phyloP scores from a whole-genome alignment of 177 flowering plant species.

The Vitis hybrid region DNA sequence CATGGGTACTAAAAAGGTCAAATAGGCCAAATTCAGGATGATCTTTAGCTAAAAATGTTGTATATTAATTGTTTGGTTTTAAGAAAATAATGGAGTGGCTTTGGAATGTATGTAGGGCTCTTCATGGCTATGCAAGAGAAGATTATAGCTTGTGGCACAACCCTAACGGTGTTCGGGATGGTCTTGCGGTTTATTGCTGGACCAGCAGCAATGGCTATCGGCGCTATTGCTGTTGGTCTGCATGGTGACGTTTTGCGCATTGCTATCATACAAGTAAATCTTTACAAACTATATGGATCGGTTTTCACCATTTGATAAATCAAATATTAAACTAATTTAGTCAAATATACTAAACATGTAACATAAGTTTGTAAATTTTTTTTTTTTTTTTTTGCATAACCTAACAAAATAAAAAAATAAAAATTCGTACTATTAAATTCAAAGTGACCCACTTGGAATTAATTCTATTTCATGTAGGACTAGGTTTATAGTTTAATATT shows the following conservation, averaged over 20 bases:
- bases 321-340: background rate
- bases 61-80: too few species aligned
- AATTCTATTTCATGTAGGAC: too few species aligned
- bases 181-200: conserved; percentile 30
- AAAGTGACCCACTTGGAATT: too few species aligned
- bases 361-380: background rate
- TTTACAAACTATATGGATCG: too few species aligned
- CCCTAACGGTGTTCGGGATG: conserved; percentile 23
- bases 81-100: conserved; percentile 31
- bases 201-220: conserved; percentile 26
- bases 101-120: conserved; percentile 22
- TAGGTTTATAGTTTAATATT: too few species aligned
- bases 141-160: conserved; percentile 28
- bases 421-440: too few species aligned
- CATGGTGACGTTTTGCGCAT: conserved; percentile 23
- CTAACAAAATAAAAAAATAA: too few species aligned
- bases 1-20: conserved; percentile 13
- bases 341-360: background rate
- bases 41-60: conserved; percentile 22
- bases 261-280: conserved; percentile 34
- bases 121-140: conserved; percentile 41
- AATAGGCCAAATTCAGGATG: conserved; percentile 48
- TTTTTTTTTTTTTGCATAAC: too few species aligned
- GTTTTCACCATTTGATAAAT: too few species aligned
- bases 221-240: conserved; percentile 24